Base-by-base conservation (phyloP, 345 rosid genomes). In the Lumnitzera racemosa region DNA sequence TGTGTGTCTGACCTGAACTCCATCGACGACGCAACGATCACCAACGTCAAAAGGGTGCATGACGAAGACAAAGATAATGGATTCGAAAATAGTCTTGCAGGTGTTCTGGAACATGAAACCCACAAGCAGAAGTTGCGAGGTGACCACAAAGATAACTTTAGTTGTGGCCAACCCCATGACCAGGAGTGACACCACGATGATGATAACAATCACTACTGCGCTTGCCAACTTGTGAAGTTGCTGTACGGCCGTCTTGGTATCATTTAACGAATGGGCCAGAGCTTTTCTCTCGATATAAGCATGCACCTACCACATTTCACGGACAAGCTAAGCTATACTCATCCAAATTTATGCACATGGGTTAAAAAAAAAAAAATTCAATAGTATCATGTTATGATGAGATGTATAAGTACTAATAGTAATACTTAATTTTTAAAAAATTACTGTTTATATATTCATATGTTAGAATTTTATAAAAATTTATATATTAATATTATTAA, bases 31-130 rank as follows among this genome's bases (percentile, higher is more conserved):
- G 15, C 96, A 89, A 8, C 96, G 83, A 61, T 89, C 94, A 9
- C 96, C 96, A 0, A 89, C 88, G 71, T 86, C 92, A 12, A 83
- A 88, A 6, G 96, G 96, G 69, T 88, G 96, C 77, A 89, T 86
- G 25, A 77, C 87, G 56, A 89, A 89, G 75, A 89, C 83, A 67
- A 80, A 89, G 64, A 89, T 81, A 76, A 89, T 86, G 70, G 94
- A 83, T 64, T 89, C 96, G 8, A 89, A 89, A 0, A 80, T 65
- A 24, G 87, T 89, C 65, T 86, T 89, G 85, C 96, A 83, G 55
- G 83, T 86, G 74, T 86, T 89, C 53, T 86, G 86, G 74, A 89
- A 89, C 76, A 89, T 76, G 69, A 89, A 83, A 5, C 90, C 96
- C 0, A 84, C 83, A 2, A 86, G 74, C n/a, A 89, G 75, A 14